Evolutionary conservation across 805 yeast genomes (phyloP).

Genomic region (Starmerella cellae): DNA sequence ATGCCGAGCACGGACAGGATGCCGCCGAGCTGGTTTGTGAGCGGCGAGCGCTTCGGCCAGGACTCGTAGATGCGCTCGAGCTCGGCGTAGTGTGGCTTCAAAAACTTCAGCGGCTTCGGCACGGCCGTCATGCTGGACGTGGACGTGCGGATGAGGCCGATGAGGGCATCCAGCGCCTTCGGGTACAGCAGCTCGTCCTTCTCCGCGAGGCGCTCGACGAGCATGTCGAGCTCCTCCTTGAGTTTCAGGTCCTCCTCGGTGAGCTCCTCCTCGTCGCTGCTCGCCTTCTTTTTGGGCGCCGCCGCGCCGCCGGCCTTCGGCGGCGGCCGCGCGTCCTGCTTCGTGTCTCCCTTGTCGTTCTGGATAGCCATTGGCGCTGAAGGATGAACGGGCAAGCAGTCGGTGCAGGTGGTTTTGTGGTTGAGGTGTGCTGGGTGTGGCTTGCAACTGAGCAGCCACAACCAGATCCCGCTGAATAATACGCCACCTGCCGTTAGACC

Average conservation of each 20-base stretch:
- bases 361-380: conserved; percentile 1
- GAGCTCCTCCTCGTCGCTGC: conserved; percentile 56
- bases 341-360: not conserved
- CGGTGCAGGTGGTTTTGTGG: too few relatives aligned
- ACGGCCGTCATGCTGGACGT: conserved; percentile 99
- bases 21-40: conserved; percentile 61
- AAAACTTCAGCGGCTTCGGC: conserved; percentile 92
- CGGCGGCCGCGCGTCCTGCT: not conserved
- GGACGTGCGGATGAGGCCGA: conserved; percentile 70
- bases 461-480: conserved; percentile 1
- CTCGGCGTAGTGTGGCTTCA: conserved; percentile 72
- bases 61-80: conserved; percentile 50
- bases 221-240: conserved; percentile 70
- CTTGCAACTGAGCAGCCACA: too few relatives aligned
- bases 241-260: conserved; percentile 86
- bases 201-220: conserved; percentile 61
- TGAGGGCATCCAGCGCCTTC: conserved; percentile 55
- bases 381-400: too few relatives aligned
- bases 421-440: too few relatives aligned
- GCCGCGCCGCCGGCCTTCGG: conserved; percentile 1
- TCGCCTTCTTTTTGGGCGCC: conserved; percentile 4
- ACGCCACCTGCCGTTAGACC: not conserved
- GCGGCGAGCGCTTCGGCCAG: conserved; percentile 40
- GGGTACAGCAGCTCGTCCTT: conserved; percentile 35
- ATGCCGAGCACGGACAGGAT: conserved; percentile 84